Percentiles rank a stretch among this genome's conserved stretches.
phyloP scores from a whole-genome alignment of 495 filamentous ascomycete genomes.

The Neurospora sublineolata region DNA sequence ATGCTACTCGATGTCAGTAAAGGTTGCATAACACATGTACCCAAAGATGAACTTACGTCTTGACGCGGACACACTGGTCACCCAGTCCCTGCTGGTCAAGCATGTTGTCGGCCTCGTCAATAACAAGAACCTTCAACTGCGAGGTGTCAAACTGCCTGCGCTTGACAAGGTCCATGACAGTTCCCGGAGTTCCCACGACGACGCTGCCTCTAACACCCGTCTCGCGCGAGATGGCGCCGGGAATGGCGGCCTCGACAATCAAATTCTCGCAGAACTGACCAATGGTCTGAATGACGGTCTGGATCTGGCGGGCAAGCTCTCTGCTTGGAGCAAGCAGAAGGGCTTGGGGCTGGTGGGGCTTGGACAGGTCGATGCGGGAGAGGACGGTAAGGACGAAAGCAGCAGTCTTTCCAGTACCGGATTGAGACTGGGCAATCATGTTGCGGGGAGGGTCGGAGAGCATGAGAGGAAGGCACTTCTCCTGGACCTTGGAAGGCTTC shows the following conservation, averaged over 20 bases:
- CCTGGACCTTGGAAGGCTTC: slow-evolving; percentile 96
- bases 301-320: slow-evolving; percentile 90
- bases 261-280: slow-evolving; percentile 68
- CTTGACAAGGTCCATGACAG: slow-evolving; percentile 75
- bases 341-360: slow-evolving; percentile 64
- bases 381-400: slow-evolving; percentile 90
- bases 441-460: slow-evolving; percentile 72
- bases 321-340: slow-evolving; percentile 85
- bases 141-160: slow-evolving; percentile 52
- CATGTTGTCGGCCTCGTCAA: slow-evolving; percentile 97
- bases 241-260: slow-evolving; percentile 66
- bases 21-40: slow-evolving; percentile 2
- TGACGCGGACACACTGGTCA: slow-evolving; percentile 87
- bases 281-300: slow-evolving; percentile 68
- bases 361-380: slow-evolving; percentile 61
- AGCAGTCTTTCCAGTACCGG: slow-evolving; percentile 95
- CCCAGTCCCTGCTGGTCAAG: slow-evolving; percentile 84
- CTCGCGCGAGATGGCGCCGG: slow-evolving; percentile 53
- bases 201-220: slow-evolving; percentile 56
- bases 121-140: slow-evolving; percentile 63
- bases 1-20: slow-evolving; percentile 36
- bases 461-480: slow-evolving; percentile 79
- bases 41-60: slow-evolving; percentile 43
- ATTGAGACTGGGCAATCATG: slow-evolving; percentile 96
- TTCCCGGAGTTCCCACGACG: slow-evolving; percentile 90